Conservation (phyloP, 176 grass and related monocot species). For the Rhipidocladum racemiflorum region DNA sequence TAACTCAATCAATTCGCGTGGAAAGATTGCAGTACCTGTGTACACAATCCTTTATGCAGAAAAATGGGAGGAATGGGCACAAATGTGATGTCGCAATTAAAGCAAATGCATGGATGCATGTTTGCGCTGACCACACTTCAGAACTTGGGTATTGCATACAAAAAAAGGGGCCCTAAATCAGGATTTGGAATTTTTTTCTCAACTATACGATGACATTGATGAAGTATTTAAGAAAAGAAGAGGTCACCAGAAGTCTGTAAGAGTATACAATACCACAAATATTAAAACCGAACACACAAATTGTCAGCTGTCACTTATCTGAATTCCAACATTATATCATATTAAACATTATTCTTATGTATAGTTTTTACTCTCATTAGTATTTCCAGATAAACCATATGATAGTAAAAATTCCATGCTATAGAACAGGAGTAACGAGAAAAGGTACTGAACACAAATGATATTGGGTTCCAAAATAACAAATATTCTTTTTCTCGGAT, state of each 20-base stretch:
- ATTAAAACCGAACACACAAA: background rate
- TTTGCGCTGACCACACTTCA: conserved; percentile 15
- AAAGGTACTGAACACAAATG: conserved; percentile 2
- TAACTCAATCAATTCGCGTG: conserved; percentile 26
- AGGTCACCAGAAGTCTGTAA: background rate
- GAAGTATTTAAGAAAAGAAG: background rate
- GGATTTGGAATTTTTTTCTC: conserved; percentile 14
- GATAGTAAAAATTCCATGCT: background rate
- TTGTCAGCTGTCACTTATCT: background rate
- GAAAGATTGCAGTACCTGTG: conserved; percentile 22
- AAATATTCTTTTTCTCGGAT: background rate
- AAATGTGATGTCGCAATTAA: conserved; percentile 16
- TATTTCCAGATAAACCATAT: conserved; percentile 25
- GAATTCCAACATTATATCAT: background rate
- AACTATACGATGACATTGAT: background rate
- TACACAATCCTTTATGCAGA: conserved; percentile 10
- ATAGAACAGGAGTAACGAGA: background rate
- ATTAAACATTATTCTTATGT: background rate
- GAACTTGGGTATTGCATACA: background rate
- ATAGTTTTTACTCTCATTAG: background rate
- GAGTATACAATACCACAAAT: background rate
- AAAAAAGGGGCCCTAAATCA: conserved; percentile 16
- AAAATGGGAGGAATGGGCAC: background rate
- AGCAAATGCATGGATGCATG: conserved; percentile 3
- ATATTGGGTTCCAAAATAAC: conserved; percentile 7